Base-by-base conservation (phyloP, 2,329 filamentous ascomycete genomes). In the Fusarium goolgardi region DNA sequence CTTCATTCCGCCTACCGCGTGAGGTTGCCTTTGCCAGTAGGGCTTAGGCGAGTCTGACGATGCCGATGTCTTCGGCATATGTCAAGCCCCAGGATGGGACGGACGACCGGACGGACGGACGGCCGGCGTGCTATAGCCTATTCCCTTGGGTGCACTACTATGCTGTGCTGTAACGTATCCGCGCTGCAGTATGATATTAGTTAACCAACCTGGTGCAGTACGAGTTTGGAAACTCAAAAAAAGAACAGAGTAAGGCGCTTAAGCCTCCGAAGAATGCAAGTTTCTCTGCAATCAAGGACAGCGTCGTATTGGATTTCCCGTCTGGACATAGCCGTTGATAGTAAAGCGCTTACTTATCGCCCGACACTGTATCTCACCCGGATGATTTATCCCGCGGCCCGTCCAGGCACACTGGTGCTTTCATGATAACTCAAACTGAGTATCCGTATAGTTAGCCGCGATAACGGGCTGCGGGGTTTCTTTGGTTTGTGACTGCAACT, bases 1-100 rank as follows among this genome's bases (percentile, higher is more conserved):
- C 93, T 31, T 96, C 89, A 71, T 98, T 99, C 80, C 88, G 94
- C 65, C 77, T 99, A 63, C 96, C 96, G 3, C 80, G 83, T 34
- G 89, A 92, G 72, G 92, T 97, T 8, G 96, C 94, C 16, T 97
- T 97, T 81, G 84, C 86, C 25, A 67, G 80, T 46, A 75, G 76
- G 49, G 64, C 65, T 23, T 77, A 54, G 27, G 46, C 62, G 55
- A 59, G 35, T 59, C 20, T 60, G 40, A 49, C 31, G 31, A 59
- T 65, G 52, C 54, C 59, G 40, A 55, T 41, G 32, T 54, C 41
- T 32, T 59, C 56, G 63, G 64, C 41, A 56, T 46, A 62, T 44
- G 35, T 70, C 58, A 66, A 64, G 43, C 54, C 55, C 57, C 39
- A 51, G 47, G 63, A 45, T 58, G 47, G 58, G 23, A 53, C 43